phyloP scores from a whole-genome alignment of 495 filamentous ascomycete genomes.

The Tetracladium setigerum region DNA sequence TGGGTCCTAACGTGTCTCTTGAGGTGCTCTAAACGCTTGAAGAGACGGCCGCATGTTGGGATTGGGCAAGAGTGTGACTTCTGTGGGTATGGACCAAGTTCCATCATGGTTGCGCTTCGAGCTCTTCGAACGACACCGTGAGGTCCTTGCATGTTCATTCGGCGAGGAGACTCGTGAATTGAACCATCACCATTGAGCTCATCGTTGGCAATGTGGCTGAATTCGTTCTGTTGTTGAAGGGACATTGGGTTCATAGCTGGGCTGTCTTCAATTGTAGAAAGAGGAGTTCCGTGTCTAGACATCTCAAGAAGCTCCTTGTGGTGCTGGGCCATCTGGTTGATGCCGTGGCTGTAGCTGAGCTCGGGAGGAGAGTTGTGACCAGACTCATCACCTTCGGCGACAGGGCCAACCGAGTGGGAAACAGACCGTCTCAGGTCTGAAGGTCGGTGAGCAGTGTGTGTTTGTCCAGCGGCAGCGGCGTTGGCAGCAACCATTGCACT shows the following conservation, averaged over 20 bases:
- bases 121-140: constrained; percentile 77
- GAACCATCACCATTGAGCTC: constrained; percentile 47
- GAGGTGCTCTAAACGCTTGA: constrained; percentile 98
- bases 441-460: constrained; percentile 51
- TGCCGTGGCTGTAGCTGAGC: constrained; percentile 55
- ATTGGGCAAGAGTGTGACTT: constrained; percentile 99
- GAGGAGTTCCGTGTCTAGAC: constrained; percentile 81
- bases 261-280: constrained; percentile 72
- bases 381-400: constrained; percentile 68
- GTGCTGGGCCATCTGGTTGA: constrained; percentile 49
- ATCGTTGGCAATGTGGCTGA: constrained; percentile 53
- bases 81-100: constrained; percentile 90
- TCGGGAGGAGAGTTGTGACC: constrained; percentile 62
- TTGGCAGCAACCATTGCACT: constrained; percentile 55
- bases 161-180: constrained; percentile 49
- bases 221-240: constrained; percentile 51
- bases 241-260: constrained; percentile 61
- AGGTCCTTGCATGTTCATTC: constrained; percentile 53
- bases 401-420: constrained; percentile 79
- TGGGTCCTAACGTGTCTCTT: constrained; percentile 99
- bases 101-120: constrained; percentile 92
- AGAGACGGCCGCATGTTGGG: constrained; percentile 90
- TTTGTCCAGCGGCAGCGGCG: constrained; percentile 31
- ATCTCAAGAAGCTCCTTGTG: constrained; percentile 76
- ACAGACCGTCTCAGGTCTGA: constrained; percentile 89